Percentiles rank a stretch among this genome's conserved stretches.
Evolutionary conservation across 257 asterid genomes (phyloP).

Genomic region (Solanum ahanhuiri): DNA sequence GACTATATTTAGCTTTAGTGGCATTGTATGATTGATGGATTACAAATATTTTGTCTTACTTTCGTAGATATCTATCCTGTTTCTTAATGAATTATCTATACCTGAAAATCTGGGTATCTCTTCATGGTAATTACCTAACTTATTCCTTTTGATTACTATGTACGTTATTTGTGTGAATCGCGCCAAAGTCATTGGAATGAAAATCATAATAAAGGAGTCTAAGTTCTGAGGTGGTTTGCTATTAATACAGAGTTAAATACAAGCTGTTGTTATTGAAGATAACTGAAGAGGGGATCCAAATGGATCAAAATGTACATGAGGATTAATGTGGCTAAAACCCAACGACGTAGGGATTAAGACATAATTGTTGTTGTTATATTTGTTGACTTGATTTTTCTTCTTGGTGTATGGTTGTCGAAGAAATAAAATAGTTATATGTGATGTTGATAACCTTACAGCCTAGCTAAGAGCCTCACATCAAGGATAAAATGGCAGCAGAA

Average conservation of each 20-base stretch:
- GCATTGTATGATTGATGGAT: not conserved
- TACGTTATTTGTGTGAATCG: not conserved
- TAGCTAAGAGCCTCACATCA: not conserved
- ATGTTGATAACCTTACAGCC: not conserved
- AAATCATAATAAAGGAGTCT: not conserved
- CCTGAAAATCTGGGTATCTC: not conserved
- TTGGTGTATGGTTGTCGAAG: not conserved
- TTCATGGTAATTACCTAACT: no score
- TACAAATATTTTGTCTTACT: not conserved
- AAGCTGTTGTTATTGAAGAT: not conserved
- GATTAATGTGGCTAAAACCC: not conserved
- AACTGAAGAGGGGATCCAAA: not conserved
- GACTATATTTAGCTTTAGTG: not conserved
- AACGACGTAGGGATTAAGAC: not conserved
- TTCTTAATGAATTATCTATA: not conserved
- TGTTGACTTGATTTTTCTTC: not conserved
- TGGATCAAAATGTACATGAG: not conserved
- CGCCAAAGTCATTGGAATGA: not conserved
- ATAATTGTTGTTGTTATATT: not conserved
- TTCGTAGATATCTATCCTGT: not conserved
- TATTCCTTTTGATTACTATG: not conserved
- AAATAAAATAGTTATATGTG: not conserved
- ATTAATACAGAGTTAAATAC: not conserved
- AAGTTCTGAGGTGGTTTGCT: not conserved
- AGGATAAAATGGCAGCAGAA: conserved; percentile 33